Base-by-base conservation (phyloP, 1,284 basidiomycete species). In the Malassezia slooffiae region DNA sequence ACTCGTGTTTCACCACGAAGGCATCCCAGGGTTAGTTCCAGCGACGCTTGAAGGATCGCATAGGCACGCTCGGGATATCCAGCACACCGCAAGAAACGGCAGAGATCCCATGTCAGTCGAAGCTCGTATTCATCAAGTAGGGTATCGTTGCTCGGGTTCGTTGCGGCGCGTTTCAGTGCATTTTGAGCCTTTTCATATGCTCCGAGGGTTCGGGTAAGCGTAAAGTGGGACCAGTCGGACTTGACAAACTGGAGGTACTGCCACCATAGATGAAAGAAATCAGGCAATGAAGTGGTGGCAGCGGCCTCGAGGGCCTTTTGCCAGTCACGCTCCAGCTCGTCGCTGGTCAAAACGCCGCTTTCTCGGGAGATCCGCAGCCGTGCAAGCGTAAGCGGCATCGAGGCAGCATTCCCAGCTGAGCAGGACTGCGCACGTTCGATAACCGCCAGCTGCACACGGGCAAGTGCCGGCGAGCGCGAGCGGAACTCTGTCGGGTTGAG, bases 401-500 rank as follows among this genome's bases (percentile, higher is more conserved):
- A 26, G 3, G 8, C 11, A 2, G 11, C 13, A 30, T 47, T 47
- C 4, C 11, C 6, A 5, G 5, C 12, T 15, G 19, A 17, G 5
- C 33, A 34, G 7, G 30, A 10, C 16, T 34, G 15, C 4, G 46
- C 46, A 6, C 40, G 34, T n/a, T 48, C 40, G 21, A 48, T 13
- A 5, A 48, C 46, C n/a, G 40, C 35, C 17, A 48, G 15, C 22
- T 43, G 31, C 41, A 38, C 36, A 9, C 20, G 23, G 1, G 46
- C 40, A 19, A 38, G 17, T 21, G 34, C 32, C 5, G 40, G 11
- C n/a, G n/a, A n/a, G n/a, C n/a, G n/a, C n/a, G n/a, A n/a, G n/a
- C n/a, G n/a, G n/a, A n/a, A n/a, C n/a, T n/a, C n/a, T n/a, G n/a
- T n/a, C n/a, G n/a, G n/a, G n/a, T n/a, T n/a, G n/a, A n/a, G n/a